These are phyloP conservation scores for Sporopachydermia lactativora DNA, from an alignment of 805 yeast genomes.

Conservation along the genomic window DNA sequence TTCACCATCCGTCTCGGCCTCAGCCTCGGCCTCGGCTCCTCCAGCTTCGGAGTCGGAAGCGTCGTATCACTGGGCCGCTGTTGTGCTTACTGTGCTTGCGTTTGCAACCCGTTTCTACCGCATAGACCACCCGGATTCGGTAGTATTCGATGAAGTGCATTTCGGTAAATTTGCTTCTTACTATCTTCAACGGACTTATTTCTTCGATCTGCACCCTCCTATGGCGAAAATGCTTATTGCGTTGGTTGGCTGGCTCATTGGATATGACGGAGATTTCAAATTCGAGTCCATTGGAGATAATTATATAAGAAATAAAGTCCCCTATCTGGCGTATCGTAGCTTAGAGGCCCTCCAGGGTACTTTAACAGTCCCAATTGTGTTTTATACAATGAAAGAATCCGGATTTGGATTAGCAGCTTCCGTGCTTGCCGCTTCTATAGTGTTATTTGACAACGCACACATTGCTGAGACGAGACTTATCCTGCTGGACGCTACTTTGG, in stretches of 20 bases:
- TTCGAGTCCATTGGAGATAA: slow-evolving; percentile 82
- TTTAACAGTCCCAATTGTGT: slow-evolving; percentile 70
- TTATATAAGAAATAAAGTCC: slow-evolving; percentile 67
- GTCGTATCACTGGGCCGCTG: background rate
- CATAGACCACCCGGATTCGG: slow-evolving; percentile 57
- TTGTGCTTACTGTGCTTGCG: slow-evolving; percentile 51
- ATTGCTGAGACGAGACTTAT: slow-evolving; percentile 83
- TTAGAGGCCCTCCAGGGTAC: slow-evolving; percentile 74
- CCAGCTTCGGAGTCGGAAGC: too few species aligned
- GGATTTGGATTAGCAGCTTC: slow-evolving; percentile 71
- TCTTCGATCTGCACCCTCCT: slow-evolving; percentile 97
- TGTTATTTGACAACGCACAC: slow-evolving; percentile 82
- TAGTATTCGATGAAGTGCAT: slow-evolving; percentile 89
- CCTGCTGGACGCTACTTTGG: slow-evolving; percentile 79
- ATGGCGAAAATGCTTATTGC: slow-evolving; percentile 92
- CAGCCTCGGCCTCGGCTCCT: too few species aligned
- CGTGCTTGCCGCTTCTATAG: slow-evolving; percentile 58
- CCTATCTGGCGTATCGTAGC: slow-evolving; percentile 72
- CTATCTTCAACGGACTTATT: slow-evolving; percentile 80
- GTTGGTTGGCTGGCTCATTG: slow-evolving; percentile 73
- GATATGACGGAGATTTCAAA: slow-evolving; percentile 85
- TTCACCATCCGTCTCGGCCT: too few species aligned
- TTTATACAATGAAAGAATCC: slow-evolving; percentile 73
- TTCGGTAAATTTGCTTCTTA: slow-evolving; percentile 79
- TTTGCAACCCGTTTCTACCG: slow-evolving; percentile 64